Percentiles rank a stretch among this genome's conserved stretches.
phyloP scores from a whole-genome alignment of 495 filamentous ascomycete species.

The Recurvomyces mirabilis region DNA sequence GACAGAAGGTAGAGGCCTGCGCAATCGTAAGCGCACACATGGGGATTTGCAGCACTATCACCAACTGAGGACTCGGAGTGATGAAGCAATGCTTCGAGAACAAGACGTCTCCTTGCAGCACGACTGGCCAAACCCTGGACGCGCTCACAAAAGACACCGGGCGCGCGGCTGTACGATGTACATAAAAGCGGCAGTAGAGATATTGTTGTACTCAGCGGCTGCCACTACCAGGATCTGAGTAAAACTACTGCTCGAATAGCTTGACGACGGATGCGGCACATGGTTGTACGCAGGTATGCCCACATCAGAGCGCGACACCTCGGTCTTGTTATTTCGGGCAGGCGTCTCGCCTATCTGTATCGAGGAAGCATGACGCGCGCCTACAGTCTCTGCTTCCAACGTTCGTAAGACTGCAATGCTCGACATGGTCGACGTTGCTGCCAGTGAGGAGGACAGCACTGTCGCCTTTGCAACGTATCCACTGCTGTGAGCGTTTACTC shows the following conservation, averaged over 20 bases:
- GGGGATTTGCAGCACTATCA: not conserved
- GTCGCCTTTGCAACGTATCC: not conserved
- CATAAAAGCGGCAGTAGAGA: too few species aligned
- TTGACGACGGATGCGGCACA: not conserved
- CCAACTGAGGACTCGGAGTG: too few species aligned
- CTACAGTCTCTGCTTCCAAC: not conserved
- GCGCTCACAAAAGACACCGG: too few species aligned
- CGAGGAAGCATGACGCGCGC: conserved; percentile 6
- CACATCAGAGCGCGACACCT: not conserved
- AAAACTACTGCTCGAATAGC: not conserved
- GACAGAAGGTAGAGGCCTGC: not conserved
- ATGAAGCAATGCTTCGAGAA: too few species aligned
- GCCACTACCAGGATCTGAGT: too few species aligned
- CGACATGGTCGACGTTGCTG: too few species aligned
- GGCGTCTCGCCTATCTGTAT: conserved; percentile 6
- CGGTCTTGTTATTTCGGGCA: conserved; percentile 1
- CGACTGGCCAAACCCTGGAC: too few species aligned
- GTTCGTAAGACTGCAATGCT: not conserved
- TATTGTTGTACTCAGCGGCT: too few species aligned
- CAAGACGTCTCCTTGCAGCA: too few species aligned
- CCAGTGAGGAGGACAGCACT: too few species aligned
- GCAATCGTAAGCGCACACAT: not conserved
- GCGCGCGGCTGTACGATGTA: too few species aligned
- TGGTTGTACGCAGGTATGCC: not conserved
- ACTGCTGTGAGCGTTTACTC: not conserved